Percentiles rank a stretch among this genome's conserved stretches.
Conservation (phyloP, 2,329 filamentous ascomycete species). For the Tolypocladium ovalisporum region DNA sequence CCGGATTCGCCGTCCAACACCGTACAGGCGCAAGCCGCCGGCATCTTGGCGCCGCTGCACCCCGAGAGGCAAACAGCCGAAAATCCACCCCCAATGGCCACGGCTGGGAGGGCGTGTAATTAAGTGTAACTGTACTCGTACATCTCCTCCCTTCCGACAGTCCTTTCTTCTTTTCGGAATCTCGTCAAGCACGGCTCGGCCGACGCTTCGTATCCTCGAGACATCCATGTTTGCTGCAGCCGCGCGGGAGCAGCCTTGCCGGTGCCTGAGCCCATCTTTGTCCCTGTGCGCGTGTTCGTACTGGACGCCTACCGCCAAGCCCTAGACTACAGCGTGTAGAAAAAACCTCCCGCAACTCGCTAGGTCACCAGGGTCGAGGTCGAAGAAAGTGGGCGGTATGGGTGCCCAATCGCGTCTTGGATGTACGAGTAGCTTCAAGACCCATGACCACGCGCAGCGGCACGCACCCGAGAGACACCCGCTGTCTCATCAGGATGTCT, state of each 20-base stretch:
- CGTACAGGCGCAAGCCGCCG: not conserved
- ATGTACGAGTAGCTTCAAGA: not conserved
- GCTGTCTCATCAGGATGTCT: not conserved
- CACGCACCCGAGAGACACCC: not conserved
- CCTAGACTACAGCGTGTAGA: too few species aligned
- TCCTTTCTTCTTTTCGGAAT: not conserved
- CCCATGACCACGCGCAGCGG: not conserved
- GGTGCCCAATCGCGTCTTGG: not conserved
- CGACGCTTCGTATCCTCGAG: not conserved
- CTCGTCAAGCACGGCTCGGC: not conserved
- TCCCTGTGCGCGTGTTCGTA: not conserved
- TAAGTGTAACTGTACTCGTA: too few species aligned
- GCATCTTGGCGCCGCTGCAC: not conserved
- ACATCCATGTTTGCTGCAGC: not conserved
- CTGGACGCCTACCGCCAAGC: too few species aligned
- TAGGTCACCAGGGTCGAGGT: not conserved
- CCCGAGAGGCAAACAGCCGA: not conserved
- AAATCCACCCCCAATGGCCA: too few species aligned
- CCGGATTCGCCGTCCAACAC: not conserved
- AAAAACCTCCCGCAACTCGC: too few species aligned
- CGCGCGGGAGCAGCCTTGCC: not conserved
- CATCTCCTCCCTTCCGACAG: not conserved
- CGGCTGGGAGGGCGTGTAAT: not conserved
- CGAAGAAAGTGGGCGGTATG: not conserved
- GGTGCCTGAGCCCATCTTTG: not conserved